Evolutionary conservation across 2,329 filamentous ascomycete genomes (phyloP), one percentile per base, ranked within the genome.

Genomic region (Anthostomella pinea): DNA sequence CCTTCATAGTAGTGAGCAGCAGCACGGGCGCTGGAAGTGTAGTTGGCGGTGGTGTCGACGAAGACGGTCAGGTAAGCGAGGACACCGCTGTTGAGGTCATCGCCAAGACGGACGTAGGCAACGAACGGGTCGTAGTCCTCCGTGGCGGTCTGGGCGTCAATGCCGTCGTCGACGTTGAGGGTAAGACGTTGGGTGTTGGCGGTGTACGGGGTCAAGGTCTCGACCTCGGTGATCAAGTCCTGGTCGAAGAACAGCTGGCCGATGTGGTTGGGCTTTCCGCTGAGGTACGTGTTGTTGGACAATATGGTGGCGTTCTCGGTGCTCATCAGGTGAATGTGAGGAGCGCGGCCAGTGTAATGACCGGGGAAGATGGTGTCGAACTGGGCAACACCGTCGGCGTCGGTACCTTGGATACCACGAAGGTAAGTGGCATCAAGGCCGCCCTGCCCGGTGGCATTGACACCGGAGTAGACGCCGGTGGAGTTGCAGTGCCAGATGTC

Each of bases 211-310:
- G 53, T 45, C 2, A 59, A 62, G 15, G 53, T 49, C 43, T 75
- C 69, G 36, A 79, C 73, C 21, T 63, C 49, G 5, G 52, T 39
- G 46, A 76, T 68, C 18, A 81, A 68, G 48, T 66, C 63, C 48
- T 79, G 70, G 54, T 79, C 73, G 54, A 79, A 75, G 66, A 77
- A 81, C 36, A 80, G 57, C 54, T 81, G 76, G n/a, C 76, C 76
- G 28, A 79, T 69, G 58, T 81, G 75, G 4, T 72, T 69, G 25
- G 73, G 63, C 28, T 61, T 64, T 19, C 73, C 68, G 41, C 66
- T 68, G n/a, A 61, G 51, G 29, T 53, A 52, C 32, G 73, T 77
- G 45, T 65, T 64, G 59, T 78, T 77, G 20, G 61, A 44, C 23
- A 69, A 62, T 7, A 68, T 49, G 5, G 55, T 56, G 6, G 56